A percentile compares a stretch with the other conserved stretches of the same genome.
These are phyloP conservation scores for Chrysochromulina parva DNA, from an alignment of 78 protist species.

Conservation along the genomic window DNA sequence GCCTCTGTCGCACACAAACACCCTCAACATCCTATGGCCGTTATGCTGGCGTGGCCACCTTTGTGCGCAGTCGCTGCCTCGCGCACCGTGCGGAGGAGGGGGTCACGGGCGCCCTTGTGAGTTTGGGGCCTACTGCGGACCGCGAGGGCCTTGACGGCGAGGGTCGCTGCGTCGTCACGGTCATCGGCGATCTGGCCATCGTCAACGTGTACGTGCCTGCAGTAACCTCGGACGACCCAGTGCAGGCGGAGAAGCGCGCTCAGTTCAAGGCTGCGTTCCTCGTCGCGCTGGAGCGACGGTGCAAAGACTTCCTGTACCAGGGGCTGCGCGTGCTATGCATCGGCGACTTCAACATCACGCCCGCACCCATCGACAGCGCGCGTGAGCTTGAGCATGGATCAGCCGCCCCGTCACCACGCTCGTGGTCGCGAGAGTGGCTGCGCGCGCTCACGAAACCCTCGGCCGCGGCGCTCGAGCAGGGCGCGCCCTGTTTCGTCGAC, in stretches of 20 bases:
- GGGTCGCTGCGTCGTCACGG: background rate
- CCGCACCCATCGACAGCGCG: background rate
- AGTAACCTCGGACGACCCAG: background rate
- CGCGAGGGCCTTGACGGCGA: background rate
- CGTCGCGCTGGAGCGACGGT: background rate
- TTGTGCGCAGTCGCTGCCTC: background rate
- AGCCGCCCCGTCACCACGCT: no score
- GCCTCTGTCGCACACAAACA: background rate
- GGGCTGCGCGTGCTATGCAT: background rate
- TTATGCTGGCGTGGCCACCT: conserved; percentile 1
- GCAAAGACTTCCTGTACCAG: background rate
- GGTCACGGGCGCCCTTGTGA: no score
- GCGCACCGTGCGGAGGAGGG: no score
- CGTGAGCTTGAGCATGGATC: background rate
- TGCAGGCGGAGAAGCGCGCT: background rate
- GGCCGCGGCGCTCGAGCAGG: no score
- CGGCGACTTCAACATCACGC: background rate
- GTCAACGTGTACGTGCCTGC: background rate
- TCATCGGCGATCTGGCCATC: background rate
- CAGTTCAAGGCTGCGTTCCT: background rate
- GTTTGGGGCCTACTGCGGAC: background rate
- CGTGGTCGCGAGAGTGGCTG: background rate
- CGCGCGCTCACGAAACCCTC: background rate
- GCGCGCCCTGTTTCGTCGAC: background rate
- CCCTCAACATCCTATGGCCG: background rate